Conservation (phyloP, 2,329 filamentous ascomycete genomes). For the Phaeoacremonium minimum region DNA sequence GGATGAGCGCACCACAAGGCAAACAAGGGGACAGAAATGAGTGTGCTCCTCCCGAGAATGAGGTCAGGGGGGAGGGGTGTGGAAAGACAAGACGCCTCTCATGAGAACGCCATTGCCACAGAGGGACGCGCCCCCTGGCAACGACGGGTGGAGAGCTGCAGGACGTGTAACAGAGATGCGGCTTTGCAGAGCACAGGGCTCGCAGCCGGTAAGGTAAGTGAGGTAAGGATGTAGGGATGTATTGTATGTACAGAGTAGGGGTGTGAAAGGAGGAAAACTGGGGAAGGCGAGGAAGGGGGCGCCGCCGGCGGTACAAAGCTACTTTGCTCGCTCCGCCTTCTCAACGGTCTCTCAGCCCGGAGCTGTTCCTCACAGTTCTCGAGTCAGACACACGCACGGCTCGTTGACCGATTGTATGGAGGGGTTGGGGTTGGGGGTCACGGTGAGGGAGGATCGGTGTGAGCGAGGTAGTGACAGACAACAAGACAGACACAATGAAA, state of each 20-base stretch:
- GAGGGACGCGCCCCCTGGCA: constrained; percentile 7
- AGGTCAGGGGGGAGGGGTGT: constrained; percentile 8
- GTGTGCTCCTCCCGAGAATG: constrained; percentile 6
- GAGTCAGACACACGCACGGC: no score
- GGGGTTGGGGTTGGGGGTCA: no score
- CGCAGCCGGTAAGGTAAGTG: no score
- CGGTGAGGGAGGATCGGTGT: no score
- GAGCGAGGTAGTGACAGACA: no score
- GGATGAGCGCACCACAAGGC: constrained; percentile 6
- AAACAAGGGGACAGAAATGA: constrained; percentile 10
- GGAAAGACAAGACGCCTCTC: constrained; percentile 13
- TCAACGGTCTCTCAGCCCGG: no score
- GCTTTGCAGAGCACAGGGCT: not conserved
- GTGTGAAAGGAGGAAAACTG: constrained; percentile 4
- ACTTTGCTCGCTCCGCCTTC: constrained; percentile 3
- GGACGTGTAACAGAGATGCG: not conserved
- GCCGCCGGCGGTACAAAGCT: constrained; percentile 7
- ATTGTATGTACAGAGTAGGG: constrained; percentile 1
- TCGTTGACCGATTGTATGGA: no score
- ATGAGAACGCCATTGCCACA: constrained; percentile 16
- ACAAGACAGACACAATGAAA: no score
- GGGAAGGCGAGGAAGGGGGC: constrained; percentile 3
- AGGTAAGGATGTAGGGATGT: no score
- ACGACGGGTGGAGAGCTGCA: constrained; percentile 6
- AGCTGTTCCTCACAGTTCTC: no score